Percentiles rank a stretch among this genome's conserved stretches.
Evolutionary conservation across 306 rosid species (phyloP).

Genomic region (Fagus crenata): DNA sequence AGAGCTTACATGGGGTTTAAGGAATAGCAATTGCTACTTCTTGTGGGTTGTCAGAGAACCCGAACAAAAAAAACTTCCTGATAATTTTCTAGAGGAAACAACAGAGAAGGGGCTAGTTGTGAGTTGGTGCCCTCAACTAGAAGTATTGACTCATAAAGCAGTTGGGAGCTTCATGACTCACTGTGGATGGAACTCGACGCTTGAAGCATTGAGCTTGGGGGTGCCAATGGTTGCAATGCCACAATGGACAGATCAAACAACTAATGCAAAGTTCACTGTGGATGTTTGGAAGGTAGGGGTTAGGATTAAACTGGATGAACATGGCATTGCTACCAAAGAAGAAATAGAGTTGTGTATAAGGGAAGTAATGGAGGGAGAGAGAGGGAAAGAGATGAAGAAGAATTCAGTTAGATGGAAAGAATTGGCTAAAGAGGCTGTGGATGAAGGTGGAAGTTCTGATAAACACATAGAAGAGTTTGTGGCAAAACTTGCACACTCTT

Average conservation of each 20-base stretch:
- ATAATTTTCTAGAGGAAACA: background rate
- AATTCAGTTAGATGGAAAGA: conserved; percentile 11
- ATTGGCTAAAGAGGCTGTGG: conserved; percentile 17
- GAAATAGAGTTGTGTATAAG: conserved; percentile 10
- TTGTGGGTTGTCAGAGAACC: conserved; percentile 18
- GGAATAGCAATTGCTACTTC: background rate
- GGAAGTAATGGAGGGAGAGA: conserved; percentile 21
- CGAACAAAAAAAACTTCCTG: conserved; percentile 14
- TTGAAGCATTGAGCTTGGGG: conserved; percentile 15
- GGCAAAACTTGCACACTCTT: background rate
- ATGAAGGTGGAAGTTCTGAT: conserved; percentile 25
- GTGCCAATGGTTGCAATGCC: conserved; percentile 19
- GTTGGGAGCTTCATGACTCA: conserved; percentile 6
- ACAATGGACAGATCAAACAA: conserved; percentile 20
- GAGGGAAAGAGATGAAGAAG: background rate
- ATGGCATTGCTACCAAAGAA: conserved; percentile 5
- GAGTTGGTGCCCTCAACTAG: conserved; percentile 20
- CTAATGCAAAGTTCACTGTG: conserved; percentile 12
- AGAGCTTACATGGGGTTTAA: background rate
- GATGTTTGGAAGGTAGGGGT: conserved; percentile 24
- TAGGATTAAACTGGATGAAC: conserved; percentile 6
- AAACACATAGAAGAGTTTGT: conserved; percentile 17
- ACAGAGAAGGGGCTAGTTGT: background rate
- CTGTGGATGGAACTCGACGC: conserved; percentile 20
- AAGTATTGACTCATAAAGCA: conserved; percentile 7